Conservation (phyloP, 1,284 basidiomycete genomes). For the Gomphus sp. region DNA sequence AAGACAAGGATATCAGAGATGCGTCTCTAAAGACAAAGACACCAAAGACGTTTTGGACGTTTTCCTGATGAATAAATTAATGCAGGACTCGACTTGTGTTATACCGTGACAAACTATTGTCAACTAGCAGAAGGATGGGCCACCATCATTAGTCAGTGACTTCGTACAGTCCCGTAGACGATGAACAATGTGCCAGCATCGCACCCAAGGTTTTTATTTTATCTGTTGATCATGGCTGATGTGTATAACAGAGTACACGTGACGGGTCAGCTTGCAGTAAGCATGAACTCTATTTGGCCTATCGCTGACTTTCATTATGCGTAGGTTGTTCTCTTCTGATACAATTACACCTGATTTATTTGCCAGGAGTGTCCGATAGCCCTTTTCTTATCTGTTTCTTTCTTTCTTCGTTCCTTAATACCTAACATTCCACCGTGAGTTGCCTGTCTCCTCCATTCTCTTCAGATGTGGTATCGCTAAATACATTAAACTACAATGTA, state of each 20-base stretch:
- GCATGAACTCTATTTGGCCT: background rate
- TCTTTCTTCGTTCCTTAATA: too few relatives aligned
- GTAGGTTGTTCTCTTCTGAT: slow-evolving; percentile 11
- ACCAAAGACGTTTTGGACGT: too few relatives aligned
- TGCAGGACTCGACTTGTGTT: too few relatives aligned
- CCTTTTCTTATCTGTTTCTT: background rate
- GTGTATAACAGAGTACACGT: slow-evolving; percentile 52
- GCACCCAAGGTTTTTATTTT: slow-evolving; percentile 47
- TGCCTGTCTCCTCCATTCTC: background rate
- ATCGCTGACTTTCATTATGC: slow-evolving; percentile 12
- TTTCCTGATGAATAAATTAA: too few relatives aligned
- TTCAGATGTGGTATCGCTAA: background rate
- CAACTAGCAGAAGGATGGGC: slow-evolving; percentile 65
- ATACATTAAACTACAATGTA: background rate
- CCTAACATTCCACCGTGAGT: background rate
- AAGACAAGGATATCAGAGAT: too few relatives aligned
- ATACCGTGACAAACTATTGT: slow-evolving; percentile 3
- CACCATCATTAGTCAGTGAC: slow-evolving; percentile 2
- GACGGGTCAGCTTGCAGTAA: slow-evolving; percentile 29
- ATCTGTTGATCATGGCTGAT: background rate
- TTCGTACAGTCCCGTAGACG: slow-evolving; percentile 54
- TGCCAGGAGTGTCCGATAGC: background rate
- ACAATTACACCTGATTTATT: background rate
- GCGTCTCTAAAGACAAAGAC: too few relatives aligned
- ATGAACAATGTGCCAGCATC: slow-evolving; percentile 66